These are phyloP conservation scores for Pleurotus salmoneostramineus DNA, from an alignment of 768 basidiomycete genomes.

Conservation along the genomic window DNA sequence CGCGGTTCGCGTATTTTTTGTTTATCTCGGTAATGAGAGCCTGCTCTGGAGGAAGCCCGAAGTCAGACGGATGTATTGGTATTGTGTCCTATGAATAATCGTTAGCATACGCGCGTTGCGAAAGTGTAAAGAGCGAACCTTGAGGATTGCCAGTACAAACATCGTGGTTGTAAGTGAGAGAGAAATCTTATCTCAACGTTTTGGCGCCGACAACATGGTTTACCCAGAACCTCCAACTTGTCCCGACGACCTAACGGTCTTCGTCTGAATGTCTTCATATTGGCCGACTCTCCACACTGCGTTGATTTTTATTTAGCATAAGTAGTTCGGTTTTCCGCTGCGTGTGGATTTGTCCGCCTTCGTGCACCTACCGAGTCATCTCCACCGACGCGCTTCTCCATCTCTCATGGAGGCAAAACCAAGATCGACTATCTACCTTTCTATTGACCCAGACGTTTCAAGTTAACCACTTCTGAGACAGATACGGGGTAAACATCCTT, in stretches of 20 bases:
- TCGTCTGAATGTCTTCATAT: background rate
- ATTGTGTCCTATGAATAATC: conserved; percentile 71
- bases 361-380: background rate
- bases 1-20: conserved; percentile 92
- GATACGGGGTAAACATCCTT: conserved; percentile 79
- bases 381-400: background rate
- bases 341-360: background rate
- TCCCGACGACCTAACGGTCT: no score
- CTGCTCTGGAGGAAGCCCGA: conserved; percentile 70
- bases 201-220: no score
- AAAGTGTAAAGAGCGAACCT: conserved; percentile 22
- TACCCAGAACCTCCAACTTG: no score
- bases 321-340: background rate
- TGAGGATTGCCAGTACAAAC: conserved; percentile 45
- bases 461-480: conserved; percentile 78
- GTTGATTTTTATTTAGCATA: background rate
- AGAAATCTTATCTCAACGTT: background rate
- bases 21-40: conserved; percentile 86
- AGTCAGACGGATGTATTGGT: conserved; percentile 83
- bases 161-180: conserved; percentile 11
- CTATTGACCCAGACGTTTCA: conserved; percentile 76
- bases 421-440: conserved; percentile 54
- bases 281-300: background rate
- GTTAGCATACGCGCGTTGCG: background rate
- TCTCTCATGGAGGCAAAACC: conserved; percentile 36